These are phyloP conservation scores for Apiospora koreana DNA, from an alignment of 2,329 filamentous ascomycete species.

Conservation along the genomic window DNA sequence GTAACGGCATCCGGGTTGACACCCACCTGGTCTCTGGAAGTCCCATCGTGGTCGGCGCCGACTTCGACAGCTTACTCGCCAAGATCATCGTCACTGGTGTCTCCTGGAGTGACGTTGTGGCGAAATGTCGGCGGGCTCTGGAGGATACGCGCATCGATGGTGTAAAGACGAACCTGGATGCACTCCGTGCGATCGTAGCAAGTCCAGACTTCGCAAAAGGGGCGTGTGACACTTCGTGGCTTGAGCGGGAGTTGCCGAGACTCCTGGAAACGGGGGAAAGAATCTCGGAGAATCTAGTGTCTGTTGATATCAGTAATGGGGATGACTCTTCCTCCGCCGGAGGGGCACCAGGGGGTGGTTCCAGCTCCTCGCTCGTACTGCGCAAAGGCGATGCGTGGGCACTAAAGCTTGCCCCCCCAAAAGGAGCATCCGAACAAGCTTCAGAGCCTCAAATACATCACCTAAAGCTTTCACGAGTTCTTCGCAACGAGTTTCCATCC, in stretches of 20 bases:
- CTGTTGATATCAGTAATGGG: neutral
- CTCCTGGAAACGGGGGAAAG: constrained; percentile 27
- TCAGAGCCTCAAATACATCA: constrained; percentile 43
- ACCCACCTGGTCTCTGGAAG: constrained; percentile 49
- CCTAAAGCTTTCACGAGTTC: constrained; percentile 52
- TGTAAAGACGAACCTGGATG: constrained; percentile 57
- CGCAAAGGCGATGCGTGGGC: constrained; percentile 62
- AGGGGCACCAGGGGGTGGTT: neutral
- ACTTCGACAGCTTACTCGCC: constrained; percentile 61
- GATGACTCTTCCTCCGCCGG: neutral
- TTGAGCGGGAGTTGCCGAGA: constrained; percentile 47
- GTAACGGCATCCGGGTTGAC: constrained; percentile 59
- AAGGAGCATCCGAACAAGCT: constrained; percentile 21
- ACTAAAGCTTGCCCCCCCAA: constrained; percentile 43
- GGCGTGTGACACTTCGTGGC: constrained; percentile 57
- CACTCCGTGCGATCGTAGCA: constrained; percentile 54
- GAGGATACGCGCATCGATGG: constrained; percentile 56
- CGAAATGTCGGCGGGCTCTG: constrained; percentile 56
- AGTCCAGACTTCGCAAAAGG: constrained; percentile 51
- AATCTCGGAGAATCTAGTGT: neutral
- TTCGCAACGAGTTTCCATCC: constrained; percentile 61
- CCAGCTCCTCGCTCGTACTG: constrained; percentile 45
- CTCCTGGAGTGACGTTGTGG: constrained; percentile 51
- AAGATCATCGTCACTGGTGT: constrained; percentile 59
- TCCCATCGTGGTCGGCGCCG: constrained; percentile 47